Conservation (phyloP, 441 rosid genomes). For the Aleurites moluccanus region DNA sequence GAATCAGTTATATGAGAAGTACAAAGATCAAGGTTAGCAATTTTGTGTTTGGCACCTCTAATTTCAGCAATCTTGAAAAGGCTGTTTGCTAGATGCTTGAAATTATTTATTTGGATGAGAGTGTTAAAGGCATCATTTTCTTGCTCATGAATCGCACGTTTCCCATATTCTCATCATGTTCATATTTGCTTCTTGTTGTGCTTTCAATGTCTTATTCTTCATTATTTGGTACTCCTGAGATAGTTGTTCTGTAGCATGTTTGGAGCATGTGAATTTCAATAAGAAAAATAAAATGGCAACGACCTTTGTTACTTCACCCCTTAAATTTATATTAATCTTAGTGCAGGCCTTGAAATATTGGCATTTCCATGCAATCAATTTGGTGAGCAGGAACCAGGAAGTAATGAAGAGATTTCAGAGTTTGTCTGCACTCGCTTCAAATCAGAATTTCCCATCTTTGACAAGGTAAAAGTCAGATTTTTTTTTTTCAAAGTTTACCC, state of each 20-base stretch:
- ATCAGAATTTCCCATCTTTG: conserved; percentile 79
- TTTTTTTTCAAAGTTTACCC: neutral
- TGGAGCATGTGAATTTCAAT: neutral
- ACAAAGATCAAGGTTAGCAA: conserved; percentile 67
- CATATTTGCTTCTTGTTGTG: neutral
- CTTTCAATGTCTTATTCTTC: neutral
- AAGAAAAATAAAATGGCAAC: neutral
- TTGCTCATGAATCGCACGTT: neutral
- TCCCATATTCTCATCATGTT: neutral
- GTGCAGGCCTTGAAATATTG: conserved; percentile 72
- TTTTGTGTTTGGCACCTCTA: neutral
- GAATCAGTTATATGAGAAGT: conserved; percentile 68
- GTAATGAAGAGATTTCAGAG: conserved; percentile 55
- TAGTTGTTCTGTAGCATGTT: neutral
- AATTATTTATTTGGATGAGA: neutral
- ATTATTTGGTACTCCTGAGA: neutral
- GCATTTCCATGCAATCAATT: conserved; percentile 98
- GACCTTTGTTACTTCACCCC: neutral
- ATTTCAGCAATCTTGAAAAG: neutral
- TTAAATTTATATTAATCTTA: conserved; percentile 12
- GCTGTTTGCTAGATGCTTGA: neutral
- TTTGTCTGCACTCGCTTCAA: conserved; percentile 81
- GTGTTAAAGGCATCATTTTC: neutral
- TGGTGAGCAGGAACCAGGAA: conserved; percentile 89
- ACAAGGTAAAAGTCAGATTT: conserved; percentile 49